Percentiles rank a stretch among this genome's conserved stretches.
Conservation (phyloP, 2,329 filamentous ascomycete genomes). For the Fusarium bactridioides region DNA sequence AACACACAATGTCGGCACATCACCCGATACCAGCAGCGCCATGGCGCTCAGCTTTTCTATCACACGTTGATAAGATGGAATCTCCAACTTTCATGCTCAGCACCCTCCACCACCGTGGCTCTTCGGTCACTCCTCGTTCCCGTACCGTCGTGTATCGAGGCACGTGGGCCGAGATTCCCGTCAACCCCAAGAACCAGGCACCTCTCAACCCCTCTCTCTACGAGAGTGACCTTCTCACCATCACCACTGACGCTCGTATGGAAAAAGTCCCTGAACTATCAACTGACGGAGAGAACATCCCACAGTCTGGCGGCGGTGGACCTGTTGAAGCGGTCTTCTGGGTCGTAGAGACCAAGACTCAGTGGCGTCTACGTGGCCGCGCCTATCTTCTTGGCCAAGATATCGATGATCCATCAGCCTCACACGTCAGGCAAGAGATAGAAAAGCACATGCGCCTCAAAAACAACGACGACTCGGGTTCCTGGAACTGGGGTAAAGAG, state of each 20-base stretch:
- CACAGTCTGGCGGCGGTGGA: conserved; percentile 66
- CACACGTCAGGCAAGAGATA: conserved; percentile 67
- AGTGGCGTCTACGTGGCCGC: conserved; percentile 85
- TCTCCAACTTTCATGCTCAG: conserved; percentile 60
- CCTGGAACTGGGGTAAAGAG: conserved; percentile 83
- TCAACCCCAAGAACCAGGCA: conserved; percentile 76
- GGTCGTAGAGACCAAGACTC: conserved; percentile 72
- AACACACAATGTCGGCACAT: conserved; percentile 41
- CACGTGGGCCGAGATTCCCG: conserved; percentile 78
- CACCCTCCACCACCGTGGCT: conserved; percentile 55
- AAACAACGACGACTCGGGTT: conserved; percentile 46
- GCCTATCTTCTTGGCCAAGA: conserved; percentile 80
- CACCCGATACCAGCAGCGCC: conserved; percentile 51
- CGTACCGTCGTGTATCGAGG: conserved; percentile 87
- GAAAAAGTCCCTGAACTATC: conserved; percentile 78
- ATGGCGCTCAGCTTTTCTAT: conserved; percentile 61
- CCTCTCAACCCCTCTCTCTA: conserved; percentile 73
- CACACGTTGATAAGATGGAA: conserved; percentile 58
- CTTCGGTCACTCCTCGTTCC: conserved; percentile 62
- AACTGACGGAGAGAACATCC: conserved; percentile 49
- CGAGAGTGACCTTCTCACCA: conserved; percentile 79
- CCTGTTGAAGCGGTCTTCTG: conserved; percentile 87
- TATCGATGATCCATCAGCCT: conserved; percentile 55
- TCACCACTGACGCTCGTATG: conserved; percentile 92
- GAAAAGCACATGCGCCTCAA: conserved; percentile 66